Evolutionary conservation across 345 rosid species (phyloP), one percentile per base, ranked within the genome.

Genomic region (Eucalyptus guilfoylei): DNA sequence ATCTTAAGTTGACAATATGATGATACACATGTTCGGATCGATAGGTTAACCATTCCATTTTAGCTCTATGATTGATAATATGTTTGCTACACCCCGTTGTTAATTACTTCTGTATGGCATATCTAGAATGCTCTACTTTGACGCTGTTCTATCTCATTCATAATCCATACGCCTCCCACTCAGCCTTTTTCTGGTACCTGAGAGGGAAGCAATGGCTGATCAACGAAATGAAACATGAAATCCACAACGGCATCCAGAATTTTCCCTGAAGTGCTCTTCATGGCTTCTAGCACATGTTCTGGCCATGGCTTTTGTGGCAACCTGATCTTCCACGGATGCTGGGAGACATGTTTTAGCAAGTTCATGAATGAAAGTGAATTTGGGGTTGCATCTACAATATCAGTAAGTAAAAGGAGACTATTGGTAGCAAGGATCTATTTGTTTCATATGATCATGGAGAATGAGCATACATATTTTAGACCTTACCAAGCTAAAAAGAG

Each of bases 241-340:
- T 93, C 95, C 17, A 93, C 94, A 37, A 93, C 89, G 1, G 92
- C 91, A 87, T 94, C 94, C 88, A 92, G 14, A 4, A 94, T 28
- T 58, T 88, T 91, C 50, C 40, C 49, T 7, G 88, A 90, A 45
- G 90, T 76, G 80, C 83, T 89, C 32, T 83, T 92, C 19, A 93
- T 23, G 48, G 88, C 26, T 64, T 80, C 47, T 28, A 85, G 47
- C 49, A 92, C 88, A 26, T 91, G 91, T 26, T 86, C 50, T 17
- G 67, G 91, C 87, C 91, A n/a, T 16, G 92, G 88, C 89, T 81
- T 42, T 30, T 54, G 55, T 88, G 88, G 89, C 88, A 87, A 49
- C 87, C 87, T 88, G 50, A 60, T 60, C 34, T 76, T 90, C 40
- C 87, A 28, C 12, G 91, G 72, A 48, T 94, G 93, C 94, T 93